Conservation (phyloP, 176 grass and related monocot species). For the Oryza rufipogon region DNA sequence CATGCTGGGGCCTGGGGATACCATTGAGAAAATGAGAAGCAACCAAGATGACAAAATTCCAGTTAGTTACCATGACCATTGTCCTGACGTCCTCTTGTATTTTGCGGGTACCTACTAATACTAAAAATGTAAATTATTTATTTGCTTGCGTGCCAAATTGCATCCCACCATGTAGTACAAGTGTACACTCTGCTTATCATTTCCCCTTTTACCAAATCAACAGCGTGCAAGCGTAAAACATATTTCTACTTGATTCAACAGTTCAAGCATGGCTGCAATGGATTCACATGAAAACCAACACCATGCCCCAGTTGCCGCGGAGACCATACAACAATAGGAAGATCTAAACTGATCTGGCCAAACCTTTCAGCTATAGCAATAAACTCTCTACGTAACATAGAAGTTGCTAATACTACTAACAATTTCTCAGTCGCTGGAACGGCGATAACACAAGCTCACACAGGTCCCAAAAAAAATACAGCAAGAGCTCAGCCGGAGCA, state of each 20-base stretch:
- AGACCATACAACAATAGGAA: slow-evolving; percentile 47
- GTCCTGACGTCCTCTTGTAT: no score
- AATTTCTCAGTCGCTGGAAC: slow-evolving; percentile 50
- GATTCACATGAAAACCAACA: slow-evolving; percentile 36
- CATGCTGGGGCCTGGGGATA: no score
- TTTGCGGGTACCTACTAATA: no score
- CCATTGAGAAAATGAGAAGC: no score
- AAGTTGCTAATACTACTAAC: slow-evolving; percentile 47
- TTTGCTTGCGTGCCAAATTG: background rate
- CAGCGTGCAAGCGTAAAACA: slow-evolving; percentile 24
- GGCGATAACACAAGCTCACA: slow-evolving; percentile 41
- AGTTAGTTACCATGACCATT: no score
- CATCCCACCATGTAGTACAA: background rate
- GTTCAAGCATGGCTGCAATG: slow-evolving; percentile 25
- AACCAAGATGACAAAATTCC: no score
- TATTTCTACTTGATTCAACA: slow-evolving; percentile 29
- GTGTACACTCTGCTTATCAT: background rate
- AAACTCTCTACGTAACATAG: slow-evolving; percentile 44
- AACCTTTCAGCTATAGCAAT: slow-evolving; percentile 42
- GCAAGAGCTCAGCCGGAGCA: slow-evolving; percentile 56
- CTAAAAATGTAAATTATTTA: no score
- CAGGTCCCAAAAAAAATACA: slow-evolving; percentile 38
- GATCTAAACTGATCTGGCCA: slow-evolving; percentile 44
- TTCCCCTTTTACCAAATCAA: background rate
- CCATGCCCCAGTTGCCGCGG: slow-evolving; percentile 31